These are phyloP conservation scores for Cercospora zeae-maydis DNA, from an alignment of 2,329 filamentous ascomycete species.

Conservation along the genomic window DNA sequence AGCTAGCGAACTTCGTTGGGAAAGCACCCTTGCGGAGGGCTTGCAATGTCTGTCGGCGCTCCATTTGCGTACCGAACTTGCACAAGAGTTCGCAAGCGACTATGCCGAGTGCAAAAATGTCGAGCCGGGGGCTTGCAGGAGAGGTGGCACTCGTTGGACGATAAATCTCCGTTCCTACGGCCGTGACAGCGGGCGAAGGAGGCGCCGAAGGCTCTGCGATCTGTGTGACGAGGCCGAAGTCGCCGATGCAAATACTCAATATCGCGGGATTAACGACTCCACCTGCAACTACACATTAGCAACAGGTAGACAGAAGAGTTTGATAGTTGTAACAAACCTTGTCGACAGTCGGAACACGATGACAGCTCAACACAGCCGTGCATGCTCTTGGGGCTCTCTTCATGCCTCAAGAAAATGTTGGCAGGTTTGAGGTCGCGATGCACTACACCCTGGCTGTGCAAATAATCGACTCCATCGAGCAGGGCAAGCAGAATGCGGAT, in stretches of 20 bases:
- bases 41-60: conserved; percentile 38
- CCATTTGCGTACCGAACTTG: conserved; percentile 47
- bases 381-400: conserved; percentile 29
- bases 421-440: conserved; percentile 67
- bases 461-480: conserved; percentile 61
- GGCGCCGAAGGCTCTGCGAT: conserved; percentile 40
- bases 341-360: conserved; percentile 46
- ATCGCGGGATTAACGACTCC: conserved; percentile 20
- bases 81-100: conserved; percentile 61
- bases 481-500: conserved; percentile 57
- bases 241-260: conserved; percentile 57
- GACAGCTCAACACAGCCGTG: conserved; percentile 47
- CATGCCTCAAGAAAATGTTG: conserved; percentile 62
- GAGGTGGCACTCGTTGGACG: conserved; percentile 46
- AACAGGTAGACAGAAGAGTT: not conserved
- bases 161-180: conserved; percentile 62
- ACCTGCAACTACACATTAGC: not conserved
- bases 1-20: conserved; percentile 16
- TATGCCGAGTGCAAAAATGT: conserved; percentile 60
- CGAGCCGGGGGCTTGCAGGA: conserved; percentile 51
- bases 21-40: conserved; percentile 28
- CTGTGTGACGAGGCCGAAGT: conserved; percentile 63
- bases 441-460: conserved; percentile 58
- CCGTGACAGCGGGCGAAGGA: conserved; percentile 18
- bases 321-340: not conserved